Percentiles rank a stretch among this genome's conserved stretches.
Evolutionary conservation across 768 basidiomycete genomes (phyloP).

Genomic region (Chlorophyllum brunneum): DNA sequence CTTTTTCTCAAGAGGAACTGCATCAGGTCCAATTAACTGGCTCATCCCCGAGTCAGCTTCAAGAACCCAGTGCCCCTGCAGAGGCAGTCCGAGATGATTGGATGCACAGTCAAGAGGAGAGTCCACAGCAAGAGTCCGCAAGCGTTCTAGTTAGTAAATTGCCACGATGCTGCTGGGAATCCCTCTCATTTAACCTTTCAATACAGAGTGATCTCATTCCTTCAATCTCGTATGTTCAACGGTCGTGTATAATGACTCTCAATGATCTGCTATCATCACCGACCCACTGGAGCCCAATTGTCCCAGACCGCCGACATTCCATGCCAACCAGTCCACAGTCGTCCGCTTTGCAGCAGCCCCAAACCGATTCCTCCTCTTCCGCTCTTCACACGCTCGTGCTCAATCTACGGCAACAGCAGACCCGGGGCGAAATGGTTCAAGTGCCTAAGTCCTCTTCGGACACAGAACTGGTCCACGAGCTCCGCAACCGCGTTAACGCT

Average conservation of each 20-base stretch:
- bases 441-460: slow-evolving; percentile 37
- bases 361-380: slow-evolving; percentile 37
- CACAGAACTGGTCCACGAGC: slow-evolving; percentile 53
- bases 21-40: slow-evolving; percentile 14
- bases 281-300: slow-evolving; percentile 47
- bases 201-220: slow-evolving; percentile 58
- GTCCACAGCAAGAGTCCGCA: slow-evolving; percentile 6
- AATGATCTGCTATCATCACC: slow-evolving; percentile 61
- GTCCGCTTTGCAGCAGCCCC: slow-evolving; percentile 25
- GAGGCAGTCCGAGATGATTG: slow-evolving; percentile 7
- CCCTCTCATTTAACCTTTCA: slow-evolving; percentile 12
- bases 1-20: slow-evolving; percentile 36
- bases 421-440: slow-evolving; percentile 44
- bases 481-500: slow-evolving; percentile 49
- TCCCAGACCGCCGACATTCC: slow-evolving; percentile 59
- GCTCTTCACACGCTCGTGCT: slow-evolving; percentile 60
- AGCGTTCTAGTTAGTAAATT: slow-evolving; percentile 21
- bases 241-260: slow-evolving; percentile 70
- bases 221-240: slow-evolving; percentile 71
- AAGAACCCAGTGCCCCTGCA: slow-evolving; percentile 4
- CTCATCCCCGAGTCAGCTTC: slow-evolving; percentile 7
- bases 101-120: slow-evolving; percentile 6
- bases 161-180: slow-evolving; percentile 3
- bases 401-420: slow-evolving; percentile 53
- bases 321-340: slow-evolving; percentile 44